Percentiles rank a stretch among this genome's conserved stretches.
These are phyloP conservation scores for Alternaria sp. DNA, from an alignment of 2,329 filamentous ascomycete species.

Conservation along the genomic window DNA sequence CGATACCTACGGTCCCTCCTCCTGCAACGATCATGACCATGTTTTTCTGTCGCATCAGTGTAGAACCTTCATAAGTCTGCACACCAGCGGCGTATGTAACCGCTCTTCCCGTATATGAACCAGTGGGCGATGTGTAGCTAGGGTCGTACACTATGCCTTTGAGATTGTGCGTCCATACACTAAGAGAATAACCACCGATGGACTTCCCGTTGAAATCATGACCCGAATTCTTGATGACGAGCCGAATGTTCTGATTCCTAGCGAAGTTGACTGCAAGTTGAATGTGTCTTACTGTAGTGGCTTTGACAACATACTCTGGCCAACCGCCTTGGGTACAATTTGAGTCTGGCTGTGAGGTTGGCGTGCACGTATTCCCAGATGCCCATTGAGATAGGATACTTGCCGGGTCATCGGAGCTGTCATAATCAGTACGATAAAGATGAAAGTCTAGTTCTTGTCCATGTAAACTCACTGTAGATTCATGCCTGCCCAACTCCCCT, in stretches of 20 bases:
- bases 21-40: slow-evolving; percentile 62
- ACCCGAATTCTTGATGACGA: slow-evolving; percentile 44
- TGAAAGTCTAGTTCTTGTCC: background rate
- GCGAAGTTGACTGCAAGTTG: slow-evolving; percentile 44
- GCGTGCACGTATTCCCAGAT: slow-evolving; percentile 43
- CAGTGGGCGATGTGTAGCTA: slow-evolving; percentile 20
- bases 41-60: slow-evolving; percentile 53
- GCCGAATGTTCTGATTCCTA: slow-evolving; percentile 38
- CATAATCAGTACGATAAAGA: background rate
- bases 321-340: slow-evolving; percentile 39
- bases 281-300: slow-evolving; percentile 31
- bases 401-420: slow-evolving; percentile 34
- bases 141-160: slow-evolving; percentile 6
- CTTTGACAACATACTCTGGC: slow-evolving; percentile 37
- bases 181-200: slow-evolving; percentile 19
- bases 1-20: slow-evolving; percentile 61
- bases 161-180: slow-evolving; percentile 31
- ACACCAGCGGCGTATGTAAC: slow-evolving; percentile 63
- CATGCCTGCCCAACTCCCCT: slow-evolving; percentile 26
- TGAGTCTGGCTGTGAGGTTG: slow-evolving; percentile 44
- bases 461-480: slow-evolving; percentile 25
- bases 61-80: slow-evolving; percentile 58
- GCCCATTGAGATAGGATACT: slow-evolving; percentile 37
- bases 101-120: slow-evolving; percentile 35
- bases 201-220: slow-evolving; percentile 36